phyloP scores from a whole-genome alignment of 2,329 filamentous ascomycete genomes.

The Gaeumannomyces tritici region DNA sequence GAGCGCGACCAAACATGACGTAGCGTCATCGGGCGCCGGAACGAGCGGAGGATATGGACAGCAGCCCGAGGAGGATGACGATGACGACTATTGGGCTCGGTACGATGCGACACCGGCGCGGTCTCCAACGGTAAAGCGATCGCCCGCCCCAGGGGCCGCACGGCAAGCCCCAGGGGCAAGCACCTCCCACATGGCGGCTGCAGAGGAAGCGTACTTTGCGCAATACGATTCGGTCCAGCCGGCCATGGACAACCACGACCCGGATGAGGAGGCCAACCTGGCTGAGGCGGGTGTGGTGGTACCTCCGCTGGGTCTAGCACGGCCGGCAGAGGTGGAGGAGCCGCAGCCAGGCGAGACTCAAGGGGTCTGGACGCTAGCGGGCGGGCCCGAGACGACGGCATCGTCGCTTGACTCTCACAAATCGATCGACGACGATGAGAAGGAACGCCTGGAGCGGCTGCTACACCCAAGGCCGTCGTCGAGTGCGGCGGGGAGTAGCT shows the following conservation, averaged over 20 bases:
- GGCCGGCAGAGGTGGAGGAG: slow-evolving; percentile 14
- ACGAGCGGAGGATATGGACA: slow-evolving; percentile 5
- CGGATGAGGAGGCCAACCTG: slow-evolving; percentile 50
- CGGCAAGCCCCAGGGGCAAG: neutral
- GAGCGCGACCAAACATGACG: neutral
- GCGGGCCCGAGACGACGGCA: slow-evolving; percentile 26
- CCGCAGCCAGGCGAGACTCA: slow-evolving; percentile 24
- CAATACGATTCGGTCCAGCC: slow-evolving; percentile 72
- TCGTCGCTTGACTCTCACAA: slow-evolving; percentile 18
- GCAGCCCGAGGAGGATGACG: slow-evolving; percentile 38
- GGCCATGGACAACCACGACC: slow-evolving; percentile 71
- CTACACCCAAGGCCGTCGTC: slow-evolving; percentile 45
- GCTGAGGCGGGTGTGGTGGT: slow-evolving; percentile 19
- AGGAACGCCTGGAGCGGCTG: slow-evolving; percentile 25
- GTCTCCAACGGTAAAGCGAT: slow-evolving; percentile 52
- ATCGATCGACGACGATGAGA: slow-evolving; percentile 25
- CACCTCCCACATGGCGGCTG: slow-evolving; percentile 22
- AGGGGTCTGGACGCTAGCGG: slow-evolving; percentile 33
- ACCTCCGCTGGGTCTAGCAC: slow-evolving; percentile 24
- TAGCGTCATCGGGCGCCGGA: slow-evolving; percentile 5
- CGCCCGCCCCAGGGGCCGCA: slow-evolving; percentile 43
- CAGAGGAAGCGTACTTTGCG: slow-evolving; percentile 65
- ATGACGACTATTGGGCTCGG: slow-evolving; percentile 71
- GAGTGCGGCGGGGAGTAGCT: slow-evolving; percentile 48
- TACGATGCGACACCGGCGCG: slow-evolving; percentile 63